Percentiles rank a stretch among this genome's conserved stretches.
phyloP scores from a whole-genome alignment of 2,329 filamentous ascomycete species.

The Cladosporium sp. region DNA sequence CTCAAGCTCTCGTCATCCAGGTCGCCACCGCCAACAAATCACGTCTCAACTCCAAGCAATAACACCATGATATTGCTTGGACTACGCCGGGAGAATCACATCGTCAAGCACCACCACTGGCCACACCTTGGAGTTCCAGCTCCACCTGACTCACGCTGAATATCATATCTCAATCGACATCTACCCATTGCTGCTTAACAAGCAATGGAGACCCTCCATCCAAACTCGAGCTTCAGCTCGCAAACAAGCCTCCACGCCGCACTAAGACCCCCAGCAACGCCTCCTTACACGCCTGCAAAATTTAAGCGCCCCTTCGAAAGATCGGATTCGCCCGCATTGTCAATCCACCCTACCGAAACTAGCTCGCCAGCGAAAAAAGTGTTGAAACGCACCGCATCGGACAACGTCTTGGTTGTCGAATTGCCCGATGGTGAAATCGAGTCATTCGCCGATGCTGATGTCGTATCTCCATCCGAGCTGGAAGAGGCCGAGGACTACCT shows the following conservation, averaged over 20 bases:
- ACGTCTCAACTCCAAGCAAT: conserved; percentile 2
- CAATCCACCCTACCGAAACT: conserved; percentile 36
- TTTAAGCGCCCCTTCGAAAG: conserved; percentile 22
- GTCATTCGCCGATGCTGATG: conserved; percentile 29
- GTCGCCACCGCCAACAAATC: background rate
- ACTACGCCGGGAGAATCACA: conserved; percentile 24
- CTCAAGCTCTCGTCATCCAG: background rate
- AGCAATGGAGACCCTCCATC: conserved; percentile 21
- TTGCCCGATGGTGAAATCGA: conserved; percentile 33
- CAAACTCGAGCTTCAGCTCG: conserved; percentile 22
- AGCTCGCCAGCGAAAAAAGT: conserved; percentile 29
- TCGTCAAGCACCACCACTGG: conserved; percentile 29
- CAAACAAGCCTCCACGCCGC: conserved; percentile 19
- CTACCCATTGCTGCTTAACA: background rate
- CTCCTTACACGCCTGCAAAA: conserved; percentile 25
- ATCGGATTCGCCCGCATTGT: conserved; percentile 31
- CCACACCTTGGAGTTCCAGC: conserved; percentile 18
- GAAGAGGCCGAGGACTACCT: conserved; percentile 40
- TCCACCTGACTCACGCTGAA: conserved; percentile 24
- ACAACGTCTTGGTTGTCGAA: conserved; percentile 41
- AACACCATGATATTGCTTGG: conserved; percentile 28
- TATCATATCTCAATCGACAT: too few relatives aligned
- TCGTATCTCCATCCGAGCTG: conserved; percentile 41
- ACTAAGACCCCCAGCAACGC: conserved; percentile 22
- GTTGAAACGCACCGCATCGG: conserved; percentile 19